Percentiles rank a stretch among this genome's conserved stretches.
These are phyloP conservation scores for Penstemon newberryi DNA, from an alignment of 257 asterid genomes.

Conservation along the genomic window DNA sequence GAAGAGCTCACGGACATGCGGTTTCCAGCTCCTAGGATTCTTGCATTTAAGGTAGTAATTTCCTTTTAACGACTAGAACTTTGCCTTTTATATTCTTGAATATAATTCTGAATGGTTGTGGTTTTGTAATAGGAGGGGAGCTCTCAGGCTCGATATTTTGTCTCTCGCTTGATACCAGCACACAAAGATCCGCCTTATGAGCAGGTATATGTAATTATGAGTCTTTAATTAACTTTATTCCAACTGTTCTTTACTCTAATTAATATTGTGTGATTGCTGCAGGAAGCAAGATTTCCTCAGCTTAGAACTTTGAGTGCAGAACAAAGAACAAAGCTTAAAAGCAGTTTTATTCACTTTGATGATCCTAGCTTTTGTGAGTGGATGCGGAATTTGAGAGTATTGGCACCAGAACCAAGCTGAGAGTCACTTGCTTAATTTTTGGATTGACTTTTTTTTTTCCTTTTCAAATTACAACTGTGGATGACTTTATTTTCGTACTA, in stretches of 20 bases:
- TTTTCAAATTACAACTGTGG: no score
- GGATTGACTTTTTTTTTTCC: no score
- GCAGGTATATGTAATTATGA: conserved; percentile 51
- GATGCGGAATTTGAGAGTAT: conserved; percentile 81
- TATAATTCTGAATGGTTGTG: conserved; percentile 21
- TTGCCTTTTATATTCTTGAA: not conserved
- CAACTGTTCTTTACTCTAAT: not conserved
- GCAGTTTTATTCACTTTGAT: conserved; percentile 83
- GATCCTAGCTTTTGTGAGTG: conserved; percentile 98
- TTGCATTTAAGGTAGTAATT: conserved; percentile 79
- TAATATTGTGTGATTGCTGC: conserved; percentile 25
- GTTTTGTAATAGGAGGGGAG: conserved; percentile 83
- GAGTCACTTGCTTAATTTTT: not conserved
- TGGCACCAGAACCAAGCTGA: conserved; percentile 81
- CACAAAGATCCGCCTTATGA: conserved; percentile 97
- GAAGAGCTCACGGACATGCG: conserved; percentile 95
- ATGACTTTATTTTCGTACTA: no score
- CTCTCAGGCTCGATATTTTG: conserved; percentile 96
- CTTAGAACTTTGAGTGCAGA: conserved; percentile 75
- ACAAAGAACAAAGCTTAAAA: conserved; percentile 77
- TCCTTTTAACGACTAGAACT: not conserved
- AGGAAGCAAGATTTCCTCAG: conserved; percentile 98
- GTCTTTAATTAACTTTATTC: not conserved
- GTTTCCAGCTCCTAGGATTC: conserved; percentile 98
- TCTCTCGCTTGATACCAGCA: conserved; percentile 89